Base-by-base conservation (phyloP, 306 rosid species). In the Malus orientalis region DNA sequence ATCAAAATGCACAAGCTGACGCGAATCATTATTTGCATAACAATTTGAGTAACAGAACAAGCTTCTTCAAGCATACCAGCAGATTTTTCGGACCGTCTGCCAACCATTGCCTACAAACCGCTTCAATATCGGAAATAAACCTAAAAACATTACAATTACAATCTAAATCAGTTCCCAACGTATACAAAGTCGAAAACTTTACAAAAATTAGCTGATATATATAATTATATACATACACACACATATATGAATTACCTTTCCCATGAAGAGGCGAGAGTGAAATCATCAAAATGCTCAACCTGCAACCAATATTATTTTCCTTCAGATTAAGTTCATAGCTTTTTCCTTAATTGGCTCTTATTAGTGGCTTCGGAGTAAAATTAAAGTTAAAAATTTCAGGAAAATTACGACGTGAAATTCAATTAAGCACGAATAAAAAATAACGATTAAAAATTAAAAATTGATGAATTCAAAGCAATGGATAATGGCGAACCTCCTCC, bases 261-360 rank as follows among this genome's bases (percentile, higher is more conserved):
- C 98, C 98, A 95, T 22, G 97, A 84, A 63, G 98, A 90, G 32
- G 98, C 98, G 42, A 95, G 86, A 54, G 98, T 95, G 89, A 95
- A 95, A 86, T 95, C 98, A 76, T 92, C 97, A 58, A 95, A 95
- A 84, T 95, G 97, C 84, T 95, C 97, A 78, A 88, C 80, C 98
- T 95, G 92, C 84, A 60, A 76, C 49, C 40, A 44, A 71, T 27
- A 67, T 16, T 16, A 15, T 8, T 11, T 55, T 36, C 22, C 11
- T 33, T 22, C 33, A 32, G 10, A 27, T 10, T 19, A 58, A 57
- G 54, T 51, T 33, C 12, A 13, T 6, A 20, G 32, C 16, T 42
- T 42, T 12, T 4, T 11, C 9, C 13, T 30, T n/a, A 4, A 23
- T 61, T 59, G 9, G 27, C 33, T 8, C 45, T 38, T 12, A 71